Percentiles rank a stretch among this genome's conserved stretches.
These are phyloP conservation scores for Fusarium haematococcum DNA, from an alignment of 2,329 filamentous ascomycete genomes.

Conservation along the genomic window DNA sequence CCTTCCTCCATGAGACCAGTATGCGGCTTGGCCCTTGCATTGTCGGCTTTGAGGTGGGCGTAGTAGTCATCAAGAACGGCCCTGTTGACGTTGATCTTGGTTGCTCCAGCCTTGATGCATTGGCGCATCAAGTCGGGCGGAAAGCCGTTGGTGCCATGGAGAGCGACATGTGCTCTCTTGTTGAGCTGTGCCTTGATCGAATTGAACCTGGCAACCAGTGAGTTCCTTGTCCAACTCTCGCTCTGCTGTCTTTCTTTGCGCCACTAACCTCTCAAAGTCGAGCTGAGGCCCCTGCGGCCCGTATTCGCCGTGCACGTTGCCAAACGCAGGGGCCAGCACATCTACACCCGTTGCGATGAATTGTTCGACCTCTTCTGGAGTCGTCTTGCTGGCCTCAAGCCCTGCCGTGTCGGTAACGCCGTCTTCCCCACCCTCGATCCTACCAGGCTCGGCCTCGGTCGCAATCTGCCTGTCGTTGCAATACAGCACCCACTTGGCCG, in stretches of 20 bases:
- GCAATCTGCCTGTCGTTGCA: conserved; percentile 10
- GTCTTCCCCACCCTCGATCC: conserved; percentile 46
- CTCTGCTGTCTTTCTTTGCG: too few relatives aligned
- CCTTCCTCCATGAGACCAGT: neutral
- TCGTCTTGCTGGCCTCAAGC: conserved; percentile 57
- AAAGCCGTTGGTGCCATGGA: conserved; percentile 70
- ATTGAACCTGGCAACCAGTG: conserved; percentile 46
- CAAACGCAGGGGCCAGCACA: conserved; percentile 69
- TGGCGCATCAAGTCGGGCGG: conserved; percentile 60
- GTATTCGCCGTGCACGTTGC: conserved; percentile 82
- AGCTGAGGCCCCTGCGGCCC: conserved; percentile 72
- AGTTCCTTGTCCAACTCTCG: neutral
- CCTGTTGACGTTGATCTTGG: conserved; percentile 70
- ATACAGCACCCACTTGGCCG: neutral
- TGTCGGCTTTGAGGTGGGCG: neutral
- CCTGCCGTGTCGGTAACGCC: conserved; percentile 67
- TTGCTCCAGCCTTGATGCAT: conserved; percentile 63
- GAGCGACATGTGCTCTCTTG: conserved; percentile 52
- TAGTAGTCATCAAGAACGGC: conserved; percentile 54
- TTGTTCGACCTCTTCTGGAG: neutral
- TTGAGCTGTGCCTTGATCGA: conserved; percentile 46
- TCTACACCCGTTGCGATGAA: neutral
- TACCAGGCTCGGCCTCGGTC: conserved; percentile 14
- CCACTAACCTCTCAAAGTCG: conserved; percentile 57
- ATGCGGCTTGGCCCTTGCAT: neutral